Evolutionary conservation across 345 rosid species (phyloP).

Genomic region (Populus davidiana): DNA sequence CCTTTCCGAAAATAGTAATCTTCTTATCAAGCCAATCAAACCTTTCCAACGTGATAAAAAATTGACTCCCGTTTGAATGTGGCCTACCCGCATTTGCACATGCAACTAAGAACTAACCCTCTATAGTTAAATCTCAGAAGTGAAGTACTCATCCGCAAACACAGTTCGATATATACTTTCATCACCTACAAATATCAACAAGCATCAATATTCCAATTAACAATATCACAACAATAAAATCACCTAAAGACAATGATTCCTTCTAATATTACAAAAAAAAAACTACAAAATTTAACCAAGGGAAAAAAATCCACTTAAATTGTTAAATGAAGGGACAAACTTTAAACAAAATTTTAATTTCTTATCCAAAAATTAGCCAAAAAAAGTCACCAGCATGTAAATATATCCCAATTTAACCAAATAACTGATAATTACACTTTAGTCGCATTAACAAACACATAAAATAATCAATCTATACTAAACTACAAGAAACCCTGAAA

Average conservation of each 20-base stretch:
- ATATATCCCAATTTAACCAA: neutral
- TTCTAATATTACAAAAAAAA: neutral
- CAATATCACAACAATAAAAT: neutral
- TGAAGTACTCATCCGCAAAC: slow-evolving; percentile 74
- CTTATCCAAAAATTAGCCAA: neutral
- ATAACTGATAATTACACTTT: too few relatives aligned
- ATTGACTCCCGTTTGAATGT: slow-evolving; percentile 88
- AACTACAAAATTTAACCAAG: neutral
- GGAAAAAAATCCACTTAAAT: neutral
- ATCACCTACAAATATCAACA: slow-evolving; percentile 48
- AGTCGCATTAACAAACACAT: neutral
- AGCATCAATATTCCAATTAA: neutral
- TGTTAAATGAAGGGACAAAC: neutral
- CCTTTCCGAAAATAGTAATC: slow-evolving; percentile 92
- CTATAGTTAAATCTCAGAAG: slow-evolving; percentile 87
- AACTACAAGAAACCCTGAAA: neutral
- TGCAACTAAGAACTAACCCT: slow-evolving; percentile 57
- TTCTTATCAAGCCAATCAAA: slow-evolving; percentile 86
- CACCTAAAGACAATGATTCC: neutral
- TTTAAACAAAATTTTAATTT: neutral
- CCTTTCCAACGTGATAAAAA: slow-evolving; percentile 85
- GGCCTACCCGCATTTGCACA: slow-evolving; percentile 87
- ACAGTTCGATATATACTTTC: slow-evolving; percentile 75
- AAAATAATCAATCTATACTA: neutral
- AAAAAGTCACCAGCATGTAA: neutral